These are phyloP conservation scores for Daldinia caldariorum DNA, from an alignment of 495 filamentous ascomycete species.

Conservation along the genomic window DNA sequence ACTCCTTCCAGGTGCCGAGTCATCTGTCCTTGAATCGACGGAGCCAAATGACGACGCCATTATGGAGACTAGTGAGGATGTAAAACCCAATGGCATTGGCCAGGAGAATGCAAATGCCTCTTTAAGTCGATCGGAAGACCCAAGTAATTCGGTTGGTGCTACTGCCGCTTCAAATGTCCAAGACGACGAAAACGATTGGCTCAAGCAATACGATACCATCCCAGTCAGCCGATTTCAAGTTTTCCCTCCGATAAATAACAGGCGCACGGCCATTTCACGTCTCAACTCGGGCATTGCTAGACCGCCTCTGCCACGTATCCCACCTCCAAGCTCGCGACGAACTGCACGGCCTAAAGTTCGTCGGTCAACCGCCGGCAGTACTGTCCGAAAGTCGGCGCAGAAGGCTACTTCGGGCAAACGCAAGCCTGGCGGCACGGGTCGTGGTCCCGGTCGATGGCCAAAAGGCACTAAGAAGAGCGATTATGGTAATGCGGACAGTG, in stretches of 20 bases:
- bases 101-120: slow-evolving; percentile 49
- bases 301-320: slow-evolving; percentile 42
- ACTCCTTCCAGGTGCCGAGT: slow-evolving; percentile 20
- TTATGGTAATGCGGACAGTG: slow-evolving; percentile 65
- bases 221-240: slow-evolving; percentile 85
- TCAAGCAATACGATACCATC: slow-evolving; percentile 62
- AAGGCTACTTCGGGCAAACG: slow-evolving; percentile 51
- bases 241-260: slow-evolving; percentile 76
- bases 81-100: slow-evolving; percentile 36
- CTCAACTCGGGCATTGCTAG: slow-evolving; percentile 47
- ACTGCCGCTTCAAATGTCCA: slow-evolving; percentile 10
- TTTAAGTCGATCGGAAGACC: slow-evolving; percentile 31
- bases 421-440: slow-evolving; percentile 63
- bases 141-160: slow-evolving; percentile 15
- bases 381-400: slow-evolving; percentile 39
- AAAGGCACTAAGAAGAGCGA: slow-evolving; percentile 67
- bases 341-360: slow-evolving; percentile 43
- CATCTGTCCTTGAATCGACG: slow-evolving; percentile 55
- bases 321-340: slow-evolving; percentile 35
- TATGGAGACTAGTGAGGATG: slow-evolving; percentile 47
- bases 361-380: slow-evolving; percentile 33
- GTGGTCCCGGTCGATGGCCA: slow-evolving; percentile 62
- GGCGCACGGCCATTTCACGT: slow-evolving; percentile 47
- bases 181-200: slow-evolving; percentile 53
- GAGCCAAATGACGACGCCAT: slow-evolving; percentile 50